Evolutionary conservation across 768 basidiomycete genomes (phyloP).

Genomic region (Pulveroboletus sp.): DNA sequence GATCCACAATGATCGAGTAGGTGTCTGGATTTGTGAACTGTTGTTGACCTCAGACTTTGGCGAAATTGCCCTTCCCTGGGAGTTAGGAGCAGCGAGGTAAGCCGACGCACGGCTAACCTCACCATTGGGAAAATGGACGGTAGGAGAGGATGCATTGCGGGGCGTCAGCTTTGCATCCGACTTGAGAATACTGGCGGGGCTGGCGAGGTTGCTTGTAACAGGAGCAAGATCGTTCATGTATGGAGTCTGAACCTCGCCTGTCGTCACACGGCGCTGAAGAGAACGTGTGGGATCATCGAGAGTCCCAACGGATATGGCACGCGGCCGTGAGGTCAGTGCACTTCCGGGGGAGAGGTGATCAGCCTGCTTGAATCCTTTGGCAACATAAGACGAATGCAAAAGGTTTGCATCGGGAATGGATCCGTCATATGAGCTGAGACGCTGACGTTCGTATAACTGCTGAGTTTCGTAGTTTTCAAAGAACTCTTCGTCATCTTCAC

Average conservation of each 20-base stretch:
- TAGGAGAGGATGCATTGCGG: slow-evolving; percentile 41
- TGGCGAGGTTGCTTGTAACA: slow-evolving; percentile 27
- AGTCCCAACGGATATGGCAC: slow-evolving; percentile 85
- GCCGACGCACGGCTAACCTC: slow-evolving; percentile 56
- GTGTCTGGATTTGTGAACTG: slow-evolving; percentile 78
- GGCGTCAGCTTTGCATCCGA: slow-evolving; percentile 47
- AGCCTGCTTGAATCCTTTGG: slow-evolving; percentile 69
- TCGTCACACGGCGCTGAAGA: slow-evolving; percentile 59
- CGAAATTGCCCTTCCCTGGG: slow-evolving; percentile 72
- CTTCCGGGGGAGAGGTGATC: slow-evolving; percentile 56
- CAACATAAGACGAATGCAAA: slow-evolving; percentile 55
- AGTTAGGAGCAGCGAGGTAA: slow-evolving; percentile 64
- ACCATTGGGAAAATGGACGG: slow-evolving; percentile 68
- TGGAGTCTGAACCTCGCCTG: slow-evolving; percentile 49
- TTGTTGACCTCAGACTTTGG: slow-evolving; percentile 69
- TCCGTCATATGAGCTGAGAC: slow-evolving; percentile 58
- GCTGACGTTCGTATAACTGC: slow-evolving; percentile 46
- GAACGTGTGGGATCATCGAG: slow-evolving; percentile 75
- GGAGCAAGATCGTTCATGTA: slow-evolving; percentile 56
- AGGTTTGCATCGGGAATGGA: slow-evolving; percentile 47
- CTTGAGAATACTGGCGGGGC: slow-evolving; percentile 49
- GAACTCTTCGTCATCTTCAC: slow-evolving; percentile 72
- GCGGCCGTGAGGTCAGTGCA: slow-evolving; percentile 50
- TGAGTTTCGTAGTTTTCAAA: slow-evolving; percentile 54
- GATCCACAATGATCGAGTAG: slow-evolving; percentile 96